Evolutionary conservation across 2,329 filamentous ascomycete genomes (phyloP).

Genomic region (Trematosphaeria pertusa): DNA sequence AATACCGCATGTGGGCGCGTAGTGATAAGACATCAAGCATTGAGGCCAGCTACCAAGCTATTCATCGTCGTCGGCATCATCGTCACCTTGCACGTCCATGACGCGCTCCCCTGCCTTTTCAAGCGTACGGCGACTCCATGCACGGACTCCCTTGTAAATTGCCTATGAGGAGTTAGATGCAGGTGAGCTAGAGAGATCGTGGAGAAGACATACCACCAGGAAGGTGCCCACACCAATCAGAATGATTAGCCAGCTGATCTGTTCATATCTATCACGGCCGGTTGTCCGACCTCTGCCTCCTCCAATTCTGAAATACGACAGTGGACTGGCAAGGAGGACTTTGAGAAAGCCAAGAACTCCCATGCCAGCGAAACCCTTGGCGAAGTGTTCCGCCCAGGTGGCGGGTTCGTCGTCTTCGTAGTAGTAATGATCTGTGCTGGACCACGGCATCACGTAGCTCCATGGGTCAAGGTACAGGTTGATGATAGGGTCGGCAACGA

Average conservation of each 20-base stretch:
- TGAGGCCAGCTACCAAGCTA: too few relatives aligned
- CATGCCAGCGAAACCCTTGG: slow-evolving; percentile 89
- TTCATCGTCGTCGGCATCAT: slow-evolving; percentile 63
- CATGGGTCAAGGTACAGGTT: slow-evolving; percentile 83
- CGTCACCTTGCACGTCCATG: slow-evolving; percentile 76
- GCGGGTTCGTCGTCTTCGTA: slow-evolving; percentile 44
- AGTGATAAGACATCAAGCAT: neutral
- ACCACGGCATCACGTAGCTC: slow-evolving; percentile 48
- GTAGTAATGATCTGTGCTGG: slow-evolving; percentile 29
- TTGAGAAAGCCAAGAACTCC: slow-evolving; percentile 87
- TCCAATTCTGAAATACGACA: slow-evolving; percentile 74
- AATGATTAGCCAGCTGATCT: slow-evolving; percentile 80
- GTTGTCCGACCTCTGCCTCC: slow-evolving; percentile 66
- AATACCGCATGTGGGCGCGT: neutral
- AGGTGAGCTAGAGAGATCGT: neutral
- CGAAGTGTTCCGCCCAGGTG: slow-evolving; percentile 82
- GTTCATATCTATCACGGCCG: slow-evolving; percentile 78
- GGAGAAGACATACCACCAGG: slow-evolving; percentile 66
- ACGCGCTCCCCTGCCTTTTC: slow-evolving; percentile 80
- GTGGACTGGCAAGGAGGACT: slow-evolving; percentile 75
- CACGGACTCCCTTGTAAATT: slow-evolving; percentile 81
- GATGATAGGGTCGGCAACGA: slow-evolving; percentile 90
- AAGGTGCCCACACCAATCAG: slow-evolving; percentile 82
- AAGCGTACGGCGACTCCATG: slow-evolving; percentile 74
- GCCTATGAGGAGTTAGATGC: slow-evolving; percentile 57